Base-by-base conservation (phyloP, 345 rosid species). In the Melaleuca alternifolia region DNA sequence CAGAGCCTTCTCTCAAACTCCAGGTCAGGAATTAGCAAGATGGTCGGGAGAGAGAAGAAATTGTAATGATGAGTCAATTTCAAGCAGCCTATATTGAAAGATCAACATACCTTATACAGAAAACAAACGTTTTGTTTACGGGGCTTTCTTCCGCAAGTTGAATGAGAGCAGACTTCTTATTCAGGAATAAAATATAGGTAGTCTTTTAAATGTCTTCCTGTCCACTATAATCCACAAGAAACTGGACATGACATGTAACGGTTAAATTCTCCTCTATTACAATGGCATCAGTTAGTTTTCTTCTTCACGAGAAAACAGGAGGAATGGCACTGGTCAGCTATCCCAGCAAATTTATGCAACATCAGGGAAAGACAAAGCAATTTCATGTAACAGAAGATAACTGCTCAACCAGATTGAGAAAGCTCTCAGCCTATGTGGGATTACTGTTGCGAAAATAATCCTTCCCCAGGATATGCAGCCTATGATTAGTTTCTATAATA, bases 191-290 rank as follows among this genome's bases (percentile, higher is more conserved):
- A 15, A 92, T 92, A 21, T 96, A 95, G 30, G 97, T 91, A 88
- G 92, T 86, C 88, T 89, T 96, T 83, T 91, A 95, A 41, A 93
- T 84, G 87, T 86, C 92, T 77, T 86, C 90, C 62, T 96, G 94
- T 89, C 99, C 99, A 85, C 97, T 94, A 93, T 98, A 97, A 92
- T 97, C 98, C 84, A 97, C 90, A 46, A 97, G 95, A 89, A 97
- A 83, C 99, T 97, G 93, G 59, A 86, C 5, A n/a, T 48, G 88
- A 84, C n/a, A n/a, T 7, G 11, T 9, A 13, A 33, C 44, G 1
- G 48, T 37, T 33, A 71, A 71, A 37, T 18, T 71, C 44, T 71
- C 79, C 48, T 37, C 48, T 18, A 71, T 71, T 4, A 9, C 48
- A 37, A 65, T 65, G 48, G 13, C 18, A 71, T 65, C 0, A 0